These are phyloP conservation scores for Penicillium atrosanguineum DNA, from an alignment of 495 filamentous ascomycete genomes.

Conservation along the genomic window DNA sequence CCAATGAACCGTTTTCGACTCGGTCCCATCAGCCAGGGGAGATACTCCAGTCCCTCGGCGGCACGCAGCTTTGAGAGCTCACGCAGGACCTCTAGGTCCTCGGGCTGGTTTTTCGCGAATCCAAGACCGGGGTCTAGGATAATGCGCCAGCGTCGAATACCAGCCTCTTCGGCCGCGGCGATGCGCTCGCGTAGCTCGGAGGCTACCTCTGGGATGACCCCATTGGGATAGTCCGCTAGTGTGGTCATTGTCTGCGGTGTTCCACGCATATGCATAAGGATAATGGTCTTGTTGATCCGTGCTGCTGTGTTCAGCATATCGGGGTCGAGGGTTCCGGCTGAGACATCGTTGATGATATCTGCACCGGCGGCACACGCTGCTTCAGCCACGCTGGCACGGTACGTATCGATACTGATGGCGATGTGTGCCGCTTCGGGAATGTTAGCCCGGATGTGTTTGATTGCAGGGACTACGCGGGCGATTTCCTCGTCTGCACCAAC, in stretches of 20 bases:
- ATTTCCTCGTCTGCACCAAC: constrained; percentile 72
- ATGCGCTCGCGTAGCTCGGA: constrained; percentile 69
- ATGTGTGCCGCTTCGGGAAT: constrained; percentile 58
- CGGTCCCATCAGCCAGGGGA: constrained; percentile 88
- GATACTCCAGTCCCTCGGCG: constrained; percentile 60
- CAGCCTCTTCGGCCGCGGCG: constrained; percentile 73
- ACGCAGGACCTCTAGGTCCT: constrained; percentile 79
- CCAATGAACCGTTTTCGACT: constrained; percentile 93
- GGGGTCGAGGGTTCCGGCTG: constrained; percentile 73
- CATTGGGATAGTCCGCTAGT: constrained; percentile 67
- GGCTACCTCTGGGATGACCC: constrained; percentile 67
- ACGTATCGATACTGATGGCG: constrained; percentile 87
- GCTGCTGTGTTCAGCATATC: constrained; percentile 84
- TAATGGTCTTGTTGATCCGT: constrained; percentile 72
- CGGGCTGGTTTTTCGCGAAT: constrained; percentile 78
- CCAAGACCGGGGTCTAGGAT: constrained; percentile 93
- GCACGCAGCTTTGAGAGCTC: constrained; percentile 59
- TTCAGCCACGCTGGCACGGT: constrained; percentile 80
- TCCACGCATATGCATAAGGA: constrained; percentile 96
- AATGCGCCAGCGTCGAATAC: constrained; percentile 88
- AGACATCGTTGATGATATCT: constrained; percentile 94
- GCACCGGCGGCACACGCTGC: constrained; percentile 80
- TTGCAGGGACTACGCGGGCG: constrained; percentile 72
- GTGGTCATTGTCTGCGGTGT: constrained; percentile 78
- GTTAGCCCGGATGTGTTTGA: constrained; percentile 65